phyloP scores from a whole-genome alignment of 176 grass and related monocot species.

The Bonia amplexicaulis region DNA sequence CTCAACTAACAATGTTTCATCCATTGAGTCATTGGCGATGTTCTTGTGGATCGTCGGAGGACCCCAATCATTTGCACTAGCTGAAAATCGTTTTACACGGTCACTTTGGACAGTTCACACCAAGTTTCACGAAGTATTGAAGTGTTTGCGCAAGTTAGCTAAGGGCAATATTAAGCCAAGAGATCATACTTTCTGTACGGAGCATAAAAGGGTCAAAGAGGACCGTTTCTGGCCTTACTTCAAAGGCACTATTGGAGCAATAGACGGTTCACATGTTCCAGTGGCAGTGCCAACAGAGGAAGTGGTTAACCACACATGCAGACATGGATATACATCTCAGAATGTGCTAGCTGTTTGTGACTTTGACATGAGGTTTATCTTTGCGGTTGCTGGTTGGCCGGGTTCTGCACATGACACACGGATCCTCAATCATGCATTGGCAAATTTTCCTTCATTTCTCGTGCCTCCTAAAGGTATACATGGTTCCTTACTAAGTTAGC shows the following conservation, averaged over 20 bases:
- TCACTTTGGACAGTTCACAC: neutral
- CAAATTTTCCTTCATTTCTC: neutral
- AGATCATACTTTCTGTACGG: neutral
- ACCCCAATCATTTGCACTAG: neutral
- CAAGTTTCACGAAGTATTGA: neutral
- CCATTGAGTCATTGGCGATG: neutral
- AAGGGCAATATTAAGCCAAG: neutral
- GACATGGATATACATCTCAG: neutral
- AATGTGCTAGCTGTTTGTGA: neutral
- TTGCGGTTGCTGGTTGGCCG: neutral
- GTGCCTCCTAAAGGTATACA: neutral
- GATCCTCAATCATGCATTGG: neutral
- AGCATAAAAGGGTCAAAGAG: neutral
- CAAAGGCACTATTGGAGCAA: neutral
- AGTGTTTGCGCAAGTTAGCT: neutral
- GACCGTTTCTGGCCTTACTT: neutral
- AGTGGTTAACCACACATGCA: neutral
- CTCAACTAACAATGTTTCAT: neutral
- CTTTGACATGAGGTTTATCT: neutral
- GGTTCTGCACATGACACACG: neutral
- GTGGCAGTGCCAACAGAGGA: neutral
- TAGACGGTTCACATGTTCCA: neutral
- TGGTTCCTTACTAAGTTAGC: too few species aligned
- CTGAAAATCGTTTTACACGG: neutral
- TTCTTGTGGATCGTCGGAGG: neutral